Evolutionary conservation across 352 stramenopile species (phyloP), one percentile per base, ranked within the genome.

Genomic region (Phytophthora pinifolia): DNA sequence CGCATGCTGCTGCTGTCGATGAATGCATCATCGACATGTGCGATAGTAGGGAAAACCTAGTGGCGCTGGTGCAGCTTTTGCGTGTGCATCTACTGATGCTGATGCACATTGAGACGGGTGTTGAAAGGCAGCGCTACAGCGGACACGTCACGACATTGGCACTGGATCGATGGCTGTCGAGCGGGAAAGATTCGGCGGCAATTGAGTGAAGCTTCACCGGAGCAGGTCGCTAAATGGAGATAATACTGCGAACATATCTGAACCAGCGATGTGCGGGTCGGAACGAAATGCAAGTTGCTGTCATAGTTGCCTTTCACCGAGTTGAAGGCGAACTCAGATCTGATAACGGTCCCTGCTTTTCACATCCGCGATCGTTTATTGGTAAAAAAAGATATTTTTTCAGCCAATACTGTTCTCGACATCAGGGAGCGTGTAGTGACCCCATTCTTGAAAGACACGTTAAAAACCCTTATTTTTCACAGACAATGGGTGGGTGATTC

Each of bases 281-380:
- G 31, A 47, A 47, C 22, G 22, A 34, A 46, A 25, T 30, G 22
- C 37, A 57, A 50, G n/a, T 63, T 31, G 20, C 15, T 14, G 38
- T 15, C 35, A 20, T n/a, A 37, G 32, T 37, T 46, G 46, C 54
- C 38, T 39, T 62, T 54, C 51, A 34, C 9, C 54, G 67, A 38
- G 57, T 71, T 71, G 62, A 71, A 72, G 59, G 6, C 25, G 20
- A 54, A 25, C 29, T 62, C 54, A 66, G 48, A 69, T 60, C 53
- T 62, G 58, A 65, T 61, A 60, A 67, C 43, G 2, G 57, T 27
- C 46, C 42, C n/a, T 33, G 13, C 38, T 47, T 57, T 69, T 25
- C 52, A 42, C 45, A 15, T 30, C 14, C 5, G 8, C 37, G 7
- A 43, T 32, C 41, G 13, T 13, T 15, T 5, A 62, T 54, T 65